Conservation (phyloP, 331 rosid species). For the Pyrus hybrid region DNA sequence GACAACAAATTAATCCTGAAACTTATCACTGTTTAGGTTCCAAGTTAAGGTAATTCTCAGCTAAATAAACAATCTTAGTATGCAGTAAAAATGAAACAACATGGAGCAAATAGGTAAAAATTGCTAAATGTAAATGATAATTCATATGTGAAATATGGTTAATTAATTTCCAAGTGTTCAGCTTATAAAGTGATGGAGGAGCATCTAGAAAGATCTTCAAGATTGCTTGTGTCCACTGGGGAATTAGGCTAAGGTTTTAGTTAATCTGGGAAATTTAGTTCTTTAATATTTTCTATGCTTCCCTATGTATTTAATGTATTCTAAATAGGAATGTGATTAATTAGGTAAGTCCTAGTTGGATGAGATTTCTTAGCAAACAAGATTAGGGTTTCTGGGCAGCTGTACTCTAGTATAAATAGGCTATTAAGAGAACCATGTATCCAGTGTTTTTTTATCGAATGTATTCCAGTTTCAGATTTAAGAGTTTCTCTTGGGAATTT, state of each 20-base stretch:
- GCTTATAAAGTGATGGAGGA: neutral
- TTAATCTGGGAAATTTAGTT: neutral
- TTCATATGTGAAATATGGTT: neutral
- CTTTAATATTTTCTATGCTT: no score
- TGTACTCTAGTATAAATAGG: neutral
- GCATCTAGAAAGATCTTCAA: neutral
- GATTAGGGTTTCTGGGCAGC: neutral
- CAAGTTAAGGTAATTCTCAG: neutral
- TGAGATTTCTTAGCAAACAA: neutral
- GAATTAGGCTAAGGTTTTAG: neutral
- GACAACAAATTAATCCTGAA: neutral
- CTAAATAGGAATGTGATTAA: neutral
- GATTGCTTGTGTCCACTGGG: neutral
- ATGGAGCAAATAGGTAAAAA: neutral
- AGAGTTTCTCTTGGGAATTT: neutral
- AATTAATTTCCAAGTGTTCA: neutral
- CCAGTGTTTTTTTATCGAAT: neutral
- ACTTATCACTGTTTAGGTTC: neutral
- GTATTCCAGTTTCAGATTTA: neutral
- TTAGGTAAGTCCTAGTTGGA: no score
- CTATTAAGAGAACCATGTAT: neutral
- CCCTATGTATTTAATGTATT: neutral
- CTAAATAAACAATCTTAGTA: neutral
- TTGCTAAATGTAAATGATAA: neutral
- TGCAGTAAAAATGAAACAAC: neutral